Percentiles rank a stretch among this genome's conserved stretches.
Conservation (phyloP, 1,284 basidiomycete species). For the Ustilago shanxiensis region DNA sequence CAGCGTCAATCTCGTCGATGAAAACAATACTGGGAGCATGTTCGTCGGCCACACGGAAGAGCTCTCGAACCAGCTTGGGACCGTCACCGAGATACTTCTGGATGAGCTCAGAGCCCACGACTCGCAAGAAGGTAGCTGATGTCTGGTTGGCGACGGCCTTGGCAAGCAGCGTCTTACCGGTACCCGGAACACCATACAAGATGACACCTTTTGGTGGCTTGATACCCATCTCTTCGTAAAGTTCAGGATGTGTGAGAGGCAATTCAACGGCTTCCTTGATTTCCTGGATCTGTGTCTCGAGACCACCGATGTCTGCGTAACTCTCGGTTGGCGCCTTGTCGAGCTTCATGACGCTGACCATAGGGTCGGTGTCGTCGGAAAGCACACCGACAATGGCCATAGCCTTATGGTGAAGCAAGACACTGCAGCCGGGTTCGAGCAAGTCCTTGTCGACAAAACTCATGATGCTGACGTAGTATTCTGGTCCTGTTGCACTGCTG, state of each 20-base stretch:
- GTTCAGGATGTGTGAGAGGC: conserved; percentile 95
- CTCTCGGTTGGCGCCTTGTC: conserved; percentile 96
- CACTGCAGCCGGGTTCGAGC: conserved; percentile 94
- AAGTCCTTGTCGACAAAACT: conserved; percentile 99
- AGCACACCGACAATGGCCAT: conserved; percentile 95
- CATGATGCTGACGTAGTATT: conserved; percentile 99
- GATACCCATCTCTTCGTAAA: conserved; percentile 99
- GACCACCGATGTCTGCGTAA: conserved; percentile 97
- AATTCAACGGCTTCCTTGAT: conserved; percentile 99
- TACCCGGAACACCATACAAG: conserved; percentile 97
- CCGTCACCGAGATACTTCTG: conserved; percentile 98
- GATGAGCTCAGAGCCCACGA: conserved; percentile 97
- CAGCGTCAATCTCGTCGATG: conserved; percentile 73
- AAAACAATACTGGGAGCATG: conserved; percentile 72
- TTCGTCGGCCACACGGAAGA: conserved; percentile 72
- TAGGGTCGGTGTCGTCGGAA: conserved; percentile 95
- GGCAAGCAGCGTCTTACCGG: conserved; percentile 96
- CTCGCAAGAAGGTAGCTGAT: conserved; percentile 96
- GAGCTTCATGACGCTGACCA: conserved; percentile 98
- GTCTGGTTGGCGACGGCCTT: conserved; percentile 99
- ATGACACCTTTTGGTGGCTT: conserved; percentile 99
- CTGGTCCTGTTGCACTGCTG: conserved; percentile 92
- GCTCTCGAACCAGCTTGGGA: conserved; percentile 72
- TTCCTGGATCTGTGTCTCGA: conserved; percentile 97
- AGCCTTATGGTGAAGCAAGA: conserved; percentile 95